Percentiles rank a stretch among this genome's conserved stretches.
phyloP scores from a whole-genome alignment of 164 flowering plant genomes.

The Vitis rupestris region DNA sequence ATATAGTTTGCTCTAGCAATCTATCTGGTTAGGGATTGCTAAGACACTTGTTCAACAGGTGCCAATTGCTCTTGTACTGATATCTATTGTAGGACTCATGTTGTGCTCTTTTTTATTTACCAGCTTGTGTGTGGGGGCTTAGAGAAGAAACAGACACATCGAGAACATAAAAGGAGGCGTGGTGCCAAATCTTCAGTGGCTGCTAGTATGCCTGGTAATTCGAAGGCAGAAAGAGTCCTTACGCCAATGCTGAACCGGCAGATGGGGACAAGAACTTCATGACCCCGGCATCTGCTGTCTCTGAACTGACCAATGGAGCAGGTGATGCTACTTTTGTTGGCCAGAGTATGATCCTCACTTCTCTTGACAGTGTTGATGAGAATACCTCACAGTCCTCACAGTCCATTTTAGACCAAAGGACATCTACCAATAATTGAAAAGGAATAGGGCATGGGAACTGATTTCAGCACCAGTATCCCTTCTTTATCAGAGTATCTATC shows the following conservation, averaged over 20 bases:
- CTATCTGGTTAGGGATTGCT: no score
- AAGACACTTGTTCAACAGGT: no score
- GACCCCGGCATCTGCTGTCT: constrained; percentile 3
- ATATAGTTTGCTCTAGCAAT: no score
- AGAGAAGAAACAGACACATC: constrained; percentile 6
- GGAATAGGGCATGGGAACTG: no score
- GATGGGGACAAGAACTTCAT: constrained; percentile 4
- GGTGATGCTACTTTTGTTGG: not conserved
- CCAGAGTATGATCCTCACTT: not conserved
- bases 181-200: constrained; percentile 7
- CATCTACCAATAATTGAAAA: not conserved
- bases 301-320: not conserved
- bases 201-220: not conserved
- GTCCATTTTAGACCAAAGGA: not conserved
- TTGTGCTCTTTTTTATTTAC: not conserved
- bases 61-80: not conserved
- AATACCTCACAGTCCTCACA: not conserved
- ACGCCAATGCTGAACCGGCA: not conserved
- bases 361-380: not conserved
- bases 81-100: not conserved
- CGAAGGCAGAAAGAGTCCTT: not conserved
- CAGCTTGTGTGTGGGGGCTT: constrained; percentile 20
- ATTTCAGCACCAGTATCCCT: no score
- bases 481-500: no score
- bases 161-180: constrained; percentile 4